Evolutionary conservation across 2,329 filamentous ascomycete species (phyloP).

Genomic region (Podosphaera xanthii): DNA sequence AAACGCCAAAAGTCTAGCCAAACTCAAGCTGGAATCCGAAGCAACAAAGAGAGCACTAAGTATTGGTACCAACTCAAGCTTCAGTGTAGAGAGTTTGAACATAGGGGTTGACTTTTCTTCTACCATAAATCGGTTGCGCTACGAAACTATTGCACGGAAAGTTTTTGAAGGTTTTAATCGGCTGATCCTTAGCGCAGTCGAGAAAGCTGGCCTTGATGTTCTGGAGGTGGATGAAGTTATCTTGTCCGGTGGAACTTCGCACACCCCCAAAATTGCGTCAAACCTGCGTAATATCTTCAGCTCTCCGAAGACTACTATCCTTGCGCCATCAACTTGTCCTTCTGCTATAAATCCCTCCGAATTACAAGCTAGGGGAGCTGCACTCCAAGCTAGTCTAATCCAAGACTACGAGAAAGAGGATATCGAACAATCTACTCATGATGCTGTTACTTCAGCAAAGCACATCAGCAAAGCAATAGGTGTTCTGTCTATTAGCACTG

Average conservation of each 20-base stretch:
- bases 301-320: conserved; percentile 42
- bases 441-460: conserved; percentile 80
- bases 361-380: conserved; percentile 68
- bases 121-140: conserved; percentile 81
- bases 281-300: conserved; percentile 66
- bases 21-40: conserved; percentile 81
- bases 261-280: conserved; percentile 78
- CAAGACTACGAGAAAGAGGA: conserved; percentile 85
- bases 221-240: conserved; percentile 91
- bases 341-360: conserved; percentile 84
- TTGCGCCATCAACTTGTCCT: conserved; percentile 59
- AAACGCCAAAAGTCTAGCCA: conserved; percentile 63
- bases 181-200: conserved; percentile 61
- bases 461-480: conserved; percentile 79
- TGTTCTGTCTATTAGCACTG: conserved; percentile 42
- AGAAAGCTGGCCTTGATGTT: conserved; percentile 80
- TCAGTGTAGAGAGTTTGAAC: conserved; percentile 78
- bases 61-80: conserved; percentile 66
- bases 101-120: conserved; percentile 79
- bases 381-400: conserved; percentile 84
- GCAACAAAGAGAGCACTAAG: conserved; percentile 79
- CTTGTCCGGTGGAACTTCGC: conserved; percentile 72
- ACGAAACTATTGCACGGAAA: conserved; percentile 71
- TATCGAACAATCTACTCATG: conserved; percentile 88
- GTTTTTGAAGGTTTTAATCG: conserved; percentile 74